Conservation (phyloP, 2,329 filamentous ascomycete species). For the Cercospora brassicicola region DNA sequence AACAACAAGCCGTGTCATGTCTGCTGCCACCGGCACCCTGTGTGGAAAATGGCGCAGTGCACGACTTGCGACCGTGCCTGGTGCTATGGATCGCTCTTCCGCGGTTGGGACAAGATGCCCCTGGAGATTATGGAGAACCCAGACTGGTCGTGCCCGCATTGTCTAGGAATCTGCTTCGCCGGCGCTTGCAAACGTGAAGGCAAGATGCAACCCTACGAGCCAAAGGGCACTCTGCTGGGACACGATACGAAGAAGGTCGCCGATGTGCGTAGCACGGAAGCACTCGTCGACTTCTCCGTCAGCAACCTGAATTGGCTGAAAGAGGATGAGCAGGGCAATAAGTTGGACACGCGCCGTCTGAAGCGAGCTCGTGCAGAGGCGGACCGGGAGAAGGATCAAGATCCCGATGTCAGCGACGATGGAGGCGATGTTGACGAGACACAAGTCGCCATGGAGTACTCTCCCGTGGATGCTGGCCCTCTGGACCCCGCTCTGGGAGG, state of each 20-base stretch:
- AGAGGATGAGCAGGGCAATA: slow-evolving; percentile 48
- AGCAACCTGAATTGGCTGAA: slow-evolving; percentile 85
- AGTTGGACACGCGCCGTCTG: slow-evolving; percentile 41
- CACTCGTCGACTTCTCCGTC: slow-evolving; percentile 82
- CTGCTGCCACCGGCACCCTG: slow-evolving; percentile 75
- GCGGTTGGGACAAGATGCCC: slow-evolving; percentile 88
- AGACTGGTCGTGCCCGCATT: slow-evolving; percentile 87
- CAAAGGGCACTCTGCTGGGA: slow-evolving; percentile 82
- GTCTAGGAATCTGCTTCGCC: slow-evolving; percentile 82
- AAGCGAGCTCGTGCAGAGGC: slow-evolving; percentile 54
- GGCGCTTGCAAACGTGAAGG: slow-evolving; percentile 69
- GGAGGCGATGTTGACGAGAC: slow-evolving; percentile 38
- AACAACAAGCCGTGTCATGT: slow-evolving; percentile 70
- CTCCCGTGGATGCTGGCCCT: slow-evolving; percentile 37
- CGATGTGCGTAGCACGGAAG: slow-evolving; percentile 86
- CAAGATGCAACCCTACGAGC: slow-evolving; percentile 76
- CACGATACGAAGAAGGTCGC: slow-evolving; percentile 89
- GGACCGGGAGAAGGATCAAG: slow-evolving; percentile 51
- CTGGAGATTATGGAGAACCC: slow-evolving; percentile 76
- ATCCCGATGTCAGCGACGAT: slow-evolving; percentile 49
- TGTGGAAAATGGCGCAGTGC: slow-evolving; percentile 83
- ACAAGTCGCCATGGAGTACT: slow-evolving; percentile 45
- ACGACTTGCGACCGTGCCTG: slow-evolving; percentile 73
- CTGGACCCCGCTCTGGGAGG: slow-evolving; percentile 41
- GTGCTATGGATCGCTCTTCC: slow-evolving; percentile 89